Percentiles rank a stretch among this genome's conserved stretches.
Conservation (phyloP, 148 eudicot species). For the Camellia sinensis region DNA sequence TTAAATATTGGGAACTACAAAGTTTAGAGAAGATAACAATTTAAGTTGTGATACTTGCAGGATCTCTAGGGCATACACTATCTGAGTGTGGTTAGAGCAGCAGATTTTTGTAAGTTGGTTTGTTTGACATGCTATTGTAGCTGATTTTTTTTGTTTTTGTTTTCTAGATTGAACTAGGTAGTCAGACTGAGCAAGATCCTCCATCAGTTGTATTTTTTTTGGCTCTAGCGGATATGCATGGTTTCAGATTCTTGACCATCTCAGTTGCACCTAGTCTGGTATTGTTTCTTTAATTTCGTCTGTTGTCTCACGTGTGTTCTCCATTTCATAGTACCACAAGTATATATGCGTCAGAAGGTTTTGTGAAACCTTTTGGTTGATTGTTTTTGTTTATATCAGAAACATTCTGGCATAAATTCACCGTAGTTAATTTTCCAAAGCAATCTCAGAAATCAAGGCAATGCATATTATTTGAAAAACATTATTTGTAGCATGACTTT, state of each 20-base stretch:
- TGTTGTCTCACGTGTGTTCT: neutral
- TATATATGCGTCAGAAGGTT: neutral
- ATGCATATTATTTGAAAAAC: neutral
- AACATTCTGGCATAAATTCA: too few relatives aligned
- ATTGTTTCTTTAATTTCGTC: slow-evolving; percentile 20
- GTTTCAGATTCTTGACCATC: slow-evolving; percentile 87
- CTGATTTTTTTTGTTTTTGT: neutral
- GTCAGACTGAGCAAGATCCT: slow-evolving; percentile 98
- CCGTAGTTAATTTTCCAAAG: neutral
- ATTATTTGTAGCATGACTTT: neutral
- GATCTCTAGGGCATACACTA: slow-evolving; percentile 28
- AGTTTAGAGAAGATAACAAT: neutral
- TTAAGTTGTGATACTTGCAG: slow-evolving; percentile 37
- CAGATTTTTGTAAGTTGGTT: slow-evolving; percentile 6
- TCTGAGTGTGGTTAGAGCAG: neutral
- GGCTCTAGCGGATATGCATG: slow-evolving; percentile 63
- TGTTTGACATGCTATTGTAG: neutral
- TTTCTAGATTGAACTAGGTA: slow-evolving; percentile 84
- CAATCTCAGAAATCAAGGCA: neutral
- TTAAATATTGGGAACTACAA: neutral
- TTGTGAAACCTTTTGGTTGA: neutral
- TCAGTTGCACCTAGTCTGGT: slow-evolving; percentile 99
- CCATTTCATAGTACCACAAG: slow-evolving; percentile 4
- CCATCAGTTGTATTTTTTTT: slow-evolving; percentile 90
- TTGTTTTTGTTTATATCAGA: neutral